These are phyloP conservation scores for Aureobasidium namibiae DNA, from an alignment of 2,329 filamentous ascomycete species.

Conservation along the genomic window DNA sequence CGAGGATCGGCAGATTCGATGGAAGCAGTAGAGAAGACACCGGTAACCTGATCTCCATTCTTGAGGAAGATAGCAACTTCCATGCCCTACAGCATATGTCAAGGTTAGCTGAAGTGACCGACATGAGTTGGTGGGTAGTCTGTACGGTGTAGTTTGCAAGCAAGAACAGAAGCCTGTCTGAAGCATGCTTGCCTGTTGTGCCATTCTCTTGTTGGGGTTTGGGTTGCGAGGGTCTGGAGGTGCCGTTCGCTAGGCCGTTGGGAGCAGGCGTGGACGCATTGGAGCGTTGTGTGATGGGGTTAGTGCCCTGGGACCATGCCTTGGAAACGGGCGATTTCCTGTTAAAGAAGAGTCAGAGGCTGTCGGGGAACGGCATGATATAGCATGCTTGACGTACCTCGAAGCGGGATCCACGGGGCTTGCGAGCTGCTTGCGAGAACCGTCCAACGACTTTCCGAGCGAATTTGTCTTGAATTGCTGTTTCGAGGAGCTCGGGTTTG, in stretches of 20 bases:
- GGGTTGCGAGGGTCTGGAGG: conserved; percentile 21
- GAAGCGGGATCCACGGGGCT: conserved; percentile 47
- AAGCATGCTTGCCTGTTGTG: conserved; percentile 49
- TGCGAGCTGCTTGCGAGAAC: conserved; percentile 46
- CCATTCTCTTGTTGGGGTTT: conserved; percentile 34
- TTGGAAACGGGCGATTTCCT: conserved; percentile 48
- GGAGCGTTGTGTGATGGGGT: conserved; percentile 52
- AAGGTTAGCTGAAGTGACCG: neutral
- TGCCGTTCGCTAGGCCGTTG: conserved; percentile 44
- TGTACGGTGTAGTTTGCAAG: conserved; percentile 52
- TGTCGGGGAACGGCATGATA: neutral
- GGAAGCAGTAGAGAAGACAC: conserved; percentile 51
- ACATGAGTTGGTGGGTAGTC: conserved; percentile 12
- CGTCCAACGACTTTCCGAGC: conserved; percentile 43
- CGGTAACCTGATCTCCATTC: conserved; percentile 53
- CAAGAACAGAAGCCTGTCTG: conserved; percentile 53
- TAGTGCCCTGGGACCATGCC: conserved; percentile 54
- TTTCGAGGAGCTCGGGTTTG: conserved; percentile 17
- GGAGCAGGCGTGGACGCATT: conserved; percentile 36
- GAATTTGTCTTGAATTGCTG: conserved; percentile 43
- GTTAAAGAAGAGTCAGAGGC: conserved; percentile 12
- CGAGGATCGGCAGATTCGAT: conserved; percentile 44
- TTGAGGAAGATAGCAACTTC: conserved; percentile 48
- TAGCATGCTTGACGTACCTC: conserved; percentile 38
- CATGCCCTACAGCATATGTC: conserved; percentile 39